phyloP scores from a whole-genome alignment of 208 protist genomes.

The Acanthamoeba triangularis region DNA sequence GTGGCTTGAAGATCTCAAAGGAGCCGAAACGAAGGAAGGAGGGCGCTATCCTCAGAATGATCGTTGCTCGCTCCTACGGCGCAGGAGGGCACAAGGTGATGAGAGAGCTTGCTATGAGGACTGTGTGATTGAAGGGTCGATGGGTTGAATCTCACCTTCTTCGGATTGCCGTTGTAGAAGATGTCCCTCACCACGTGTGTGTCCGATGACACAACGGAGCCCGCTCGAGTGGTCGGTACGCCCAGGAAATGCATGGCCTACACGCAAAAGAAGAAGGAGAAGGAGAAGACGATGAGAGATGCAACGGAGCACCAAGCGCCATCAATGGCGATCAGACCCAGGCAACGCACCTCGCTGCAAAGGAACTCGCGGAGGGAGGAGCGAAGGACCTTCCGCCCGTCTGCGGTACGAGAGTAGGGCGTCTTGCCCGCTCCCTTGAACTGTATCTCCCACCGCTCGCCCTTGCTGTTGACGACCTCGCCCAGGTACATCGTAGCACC shows the following conservation, averaged over 20 bases:
- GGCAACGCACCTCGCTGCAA: constrained; percentile 78
- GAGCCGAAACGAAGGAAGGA: constrained; percentile 89
- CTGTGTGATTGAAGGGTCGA: not conserved
- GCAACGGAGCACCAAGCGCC: too few relatives aligned
- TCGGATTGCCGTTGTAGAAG: constrained; percentile 84
- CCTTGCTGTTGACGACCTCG: constrained; percentile 83
- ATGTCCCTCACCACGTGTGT: constrained; percentile 79
- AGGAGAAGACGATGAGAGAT: too few relatives aligned
- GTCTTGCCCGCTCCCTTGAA: constrained; percentile 86
- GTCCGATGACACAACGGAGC: constrained; percentile 69
- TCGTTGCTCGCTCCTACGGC: constrained; percentile 77
- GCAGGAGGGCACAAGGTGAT: not conserved
- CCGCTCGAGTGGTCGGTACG: constrained; percentile 88
- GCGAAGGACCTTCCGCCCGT: constrained; percentile 90
- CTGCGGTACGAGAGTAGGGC: constrained; percentile 87
- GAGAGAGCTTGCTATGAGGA: not conserved
- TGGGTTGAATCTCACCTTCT: not conserved
- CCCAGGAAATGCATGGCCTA: constrained; percentile 87
- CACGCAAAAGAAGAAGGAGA: too few relatives aligned
- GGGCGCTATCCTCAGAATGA: constrained; percentile 84
- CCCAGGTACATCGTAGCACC: constrained; percentile 89
- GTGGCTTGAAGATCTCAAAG: constrained; percentile 86
- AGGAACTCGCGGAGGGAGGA: constrained; percentile 90
- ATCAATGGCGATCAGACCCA: too few relatives aligned
- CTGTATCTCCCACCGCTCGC: constrained; percentile 80